A percentile compares a stretch with the other conserved stretches of the same genome.
Conservation (phyloP, 2,329 filamentous ascomycete genomes). For the Metarhizium guizhouense region DNA sequence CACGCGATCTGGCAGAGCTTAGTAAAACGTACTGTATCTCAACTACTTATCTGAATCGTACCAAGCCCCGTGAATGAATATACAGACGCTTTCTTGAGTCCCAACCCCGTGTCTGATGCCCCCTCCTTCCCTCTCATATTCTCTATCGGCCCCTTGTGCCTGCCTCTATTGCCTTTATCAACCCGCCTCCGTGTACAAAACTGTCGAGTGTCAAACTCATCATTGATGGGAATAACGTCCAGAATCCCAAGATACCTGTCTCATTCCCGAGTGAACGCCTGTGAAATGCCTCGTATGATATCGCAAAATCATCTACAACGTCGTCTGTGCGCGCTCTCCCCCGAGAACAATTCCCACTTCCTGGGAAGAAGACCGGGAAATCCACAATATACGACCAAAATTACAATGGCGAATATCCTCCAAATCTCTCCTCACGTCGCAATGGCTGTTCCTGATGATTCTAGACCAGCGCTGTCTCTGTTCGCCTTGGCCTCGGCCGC, state of each 20-base stretch:
- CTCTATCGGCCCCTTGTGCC: not conserved
- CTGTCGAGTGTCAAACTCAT: not conserved
- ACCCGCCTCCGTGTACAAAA: not conserved
- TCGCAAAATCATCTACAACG: not conserved
- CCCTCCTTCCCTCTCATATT: not conserved
- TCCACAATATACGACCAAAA: not conserved
- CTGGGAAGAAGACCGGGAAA: not conserved
- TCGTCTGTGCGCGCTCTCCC: not conserved
- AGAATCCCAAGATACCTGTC: not conserved
- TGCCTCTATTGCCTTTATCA: not conserved
- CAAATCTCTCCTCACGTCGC: constrained; percentile 15
- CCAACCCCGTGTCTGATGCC: not conserved
- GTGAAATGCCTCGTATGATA: not conserved
- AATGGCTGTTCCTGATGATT: constrained; percentile 18
- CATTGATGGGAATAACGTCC: not conserved
- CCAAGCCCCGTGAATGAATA: not conserved
- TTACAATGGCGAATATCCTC: not conserved
- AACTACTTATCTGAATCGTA: not conserved
- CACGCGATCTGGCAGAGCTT: no score
- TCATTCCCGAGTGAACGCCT: not conserved
- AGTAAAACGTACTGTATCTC: no score
- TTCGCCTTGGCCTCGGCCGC: constrained; percentile 17
- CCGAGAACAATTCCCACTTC: not conserved
- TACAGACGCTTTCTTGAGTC: no score
- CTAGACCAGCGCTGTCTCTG: constrained; percentile 11